Base-by-base conservation (phyloP, 2,329 filamentous ascomycete species). In the Aspergillus tamarii region DNA sequence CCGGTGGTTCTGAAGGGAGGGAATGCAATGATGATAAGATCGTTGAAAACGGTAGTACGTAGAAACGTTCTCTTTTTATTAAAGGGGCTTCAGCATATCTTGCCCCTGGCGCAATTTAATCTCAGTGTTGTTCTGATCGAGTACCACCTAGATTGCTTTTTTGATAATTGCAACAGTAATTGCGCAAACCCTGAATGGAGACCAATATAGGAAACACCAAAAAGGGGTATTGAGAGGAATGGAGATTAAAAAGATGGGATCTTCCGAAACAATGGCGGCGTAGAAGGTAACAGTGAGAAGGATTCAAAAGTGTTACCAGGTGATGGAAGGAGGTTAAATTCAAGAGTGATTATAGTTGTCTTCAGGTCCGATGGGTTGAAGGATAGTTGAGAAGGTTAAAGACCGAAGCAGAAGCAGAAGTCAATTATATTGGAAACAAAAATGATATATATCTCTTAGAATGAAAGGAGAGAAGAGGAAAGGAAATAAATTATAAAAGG, bases 1-100 rank as follows among this genome's bases (percentile, higher is more conserved):
- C 70, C 73, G 69, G 68, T 69, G 64, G 64, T 52, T 67, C 58
- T 63, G 63, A 72, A 76, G 68, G 71, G 72, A 74, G 69, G 70
- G 71, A 76, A 74, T 75, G 72, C 60, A 67, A 70, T 70, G 65
- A 67, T 64, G 63, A 70, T 71, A 67, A 67, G 66, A 64, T 66
- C 62, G 64, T 66, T 67, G 21, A 66, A 59, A 61, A 41, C 69
- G 66, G 63, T 64, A 60, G 54, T 26, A 26, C 26, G 26, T 59
- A 62, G 59, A 61, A 60, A 68, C 67, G 71, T 65, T 61, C 41
- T 57, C 6, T 12, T 21, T n/a, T 32, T 12, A 59, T 67, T 63
- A 69, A 67, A 69, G 67, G 70, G 65, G 62, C 34, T 61, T 67
- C 61, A 60, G 64, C 70, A 72, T 71, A 65, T 67, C 69, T 63